These are phyloP conservation scores for Petunia axillaris DNA, from an alignment of 257 asterid genomes.

Conservation along the genomic window DNA sequence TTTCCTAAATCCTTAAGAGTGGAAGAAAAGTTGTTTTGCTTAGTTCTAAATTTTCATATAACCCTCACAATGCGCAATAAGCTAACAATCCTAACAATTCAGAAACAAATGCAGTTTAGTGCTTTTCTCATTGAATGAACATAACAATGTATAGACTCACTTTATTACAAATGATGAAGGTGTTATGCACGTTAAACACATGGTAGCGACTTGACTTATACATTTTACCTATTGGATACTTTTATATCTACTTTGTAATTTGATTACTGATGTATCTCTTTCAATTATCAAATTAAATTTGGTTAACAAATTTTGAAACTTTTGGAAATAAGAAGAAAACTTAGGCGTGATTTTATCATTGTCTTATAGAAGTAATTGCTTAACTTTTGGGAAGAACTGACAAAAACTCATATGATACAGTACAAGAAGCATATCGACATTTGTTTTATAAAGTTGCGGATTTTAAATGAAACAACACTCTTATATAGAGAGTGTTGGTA, in stretches of 20 bases:
- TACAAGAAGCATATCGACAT: too few relatives aligned
- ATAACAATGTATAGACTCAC: not conserved
- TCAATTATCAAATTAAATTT: not conserved
- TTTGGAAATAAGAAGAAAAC: too few relatives aligned
- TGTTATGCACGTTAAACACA: constrained; percentile 18
- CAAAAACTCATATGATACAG: too few relatives aligned
- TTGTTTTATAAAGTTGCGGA: too few relatives aligned
- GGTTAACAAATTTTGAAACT: too few relatives aligned
- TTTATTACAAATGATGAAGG: constrained; percentile 5
- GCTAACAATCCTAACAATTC: not conserved
- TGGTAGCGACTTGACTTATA: constrained; percentile 24
- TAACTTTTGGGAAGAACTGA: too few relatives aligned
- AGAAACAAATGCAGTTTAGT: not conserved
- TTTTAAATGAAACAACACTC: too few relatives aligned
- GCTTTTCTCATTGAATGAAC: not conserved
- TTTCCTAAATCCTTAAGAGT: not conserved
- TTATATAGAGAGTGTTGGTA: too few relatives aligned
- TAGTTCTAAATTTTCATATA: not conserved
- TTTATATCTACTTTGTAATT: not conserved
- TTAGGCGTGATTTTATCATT: too few relatives aligned
- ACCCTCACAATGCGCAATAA: not conserved
- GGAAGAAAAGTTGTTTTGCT: not conserved
- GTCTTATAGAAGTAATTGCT: too few relatives aligned
- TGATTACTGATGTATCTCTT: not conserved
- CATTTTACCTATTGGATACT: constrained; percentile 16